Evolutionary conservation across 768 basidiomycete genomes (phyloP), one percentile per base, ranked within the genome.

Genomic region (Strobilomyces confusus): DNA sequence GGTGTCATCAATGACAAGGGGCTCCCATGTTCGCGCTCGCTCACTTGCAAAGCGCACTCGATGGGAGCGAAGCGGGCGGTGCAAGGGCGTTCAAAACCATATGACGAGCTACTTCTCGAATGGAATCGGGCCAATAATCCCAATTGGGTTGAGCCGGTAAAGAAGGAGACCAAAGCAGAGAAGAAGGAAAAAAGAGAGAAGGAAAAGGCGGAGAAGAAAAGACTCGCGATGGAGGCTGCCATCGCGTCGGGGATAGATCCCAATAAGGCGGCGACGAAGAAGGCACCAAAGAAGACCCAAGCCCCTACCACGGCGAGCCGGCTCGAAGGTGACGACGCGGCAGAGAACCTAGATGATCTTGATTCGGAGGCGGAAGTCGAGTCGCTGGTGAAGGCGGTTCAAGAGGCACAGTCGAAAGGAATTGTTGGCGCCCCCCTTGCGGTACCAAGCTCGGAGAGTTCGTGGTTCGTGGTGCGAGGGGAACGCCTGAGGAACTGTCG

Each of bases 1-100:
- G 94, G 95, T 47, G 95, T 98, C 34, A 95, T 97, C 68, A 98
- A 95, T 72, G 94, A 95, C 73, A 97, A 97, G 70, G 80, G 80
- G 41, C 74, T 92, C 8, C 93, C 92, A 0, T 99, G 95, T 66
- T 92, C 93, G 13, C 89, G 95, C 25, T 93, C 93, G 8, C 80
- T 99, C 34, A 98, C 95, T 0, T 99, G 95, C 76, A 99, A 99
- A 72, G 92, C 95, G 6, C 95, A 99, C 67, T 88, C 92, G 2
- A 95, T 99, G 87, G 92, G 92, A 14, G 89, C 92, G 12, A 99
- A 99, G 71, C 88, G 95, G 17, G 83, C 89, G 9, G 95, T 99
- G 1, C 80, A 81, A 56, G 92, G 92, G 32, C 90, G 95, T 5
- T 89, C 90, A 1, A 80, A 86, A 48, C 69, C 73, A 8, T 98